Evolutionary conservation across 805 yeast genomes (phyloP), one percentile per base, ranked within the genome.

Genomic region (Candida vaughaniae): DNA sequence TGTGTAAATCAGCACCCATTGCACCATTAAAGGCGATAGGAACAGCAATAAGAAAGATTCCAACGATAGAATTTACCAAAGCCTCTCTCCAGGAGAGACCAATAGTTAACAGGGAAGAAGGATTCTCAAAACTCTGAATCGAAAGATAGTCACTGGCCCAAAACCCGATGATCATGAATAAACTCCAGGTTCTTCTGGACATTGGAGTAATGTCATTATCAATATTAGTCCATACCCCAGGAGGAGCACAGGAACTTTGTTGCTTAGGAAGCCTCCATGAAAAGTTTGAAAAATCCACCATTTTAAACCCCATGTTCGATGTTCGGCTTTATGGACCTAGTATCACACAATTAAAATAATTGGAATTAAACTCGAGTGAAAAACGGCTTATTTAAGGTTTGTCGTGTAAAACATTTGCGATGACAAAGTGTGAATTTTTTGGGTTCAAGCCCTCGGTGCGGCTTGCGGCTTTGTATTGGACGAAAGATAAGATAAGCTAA

Each of bases 1-100:
- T 52, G 23, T 62, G 64, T 10, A 57, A 53, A 22, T 46, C 50
- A 5, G 67, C 60, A 31, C 69, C 68, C 32, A 56, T 49, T 5
- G 51, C 52, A 31, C 60, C 62, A 35, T 58, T 55, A 6, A 56
- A 27, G 4, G 43, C 32, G 10, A 40, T 22, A 33, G 51, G 39
- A 28, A 54, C 39, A 14, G 52, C 47, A 10, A 55, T 54, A 18
- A 56, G 43, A 8, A 55, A 31, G 33, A 56, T 57, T 3, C 58
- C 60, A 16, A 49, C 39, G 10, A 54, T 38, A 15, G 53, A 40
- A 25, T 55, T 55, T 11, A 46, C 33, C 6, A 54, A 43, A 3
- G 62, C 61, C 31, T 41, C 41, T 25, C 46, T 36, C 41, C 46
- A 43, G 6, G 48, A 43, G 8, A 46, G 23, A 6, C 50, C 50